These are phyloP conservation scores for Daldinia childiae DNA, from an alignment of 495 filamentous ascomycete genomes.

Conservation along the genomic window DNA sequence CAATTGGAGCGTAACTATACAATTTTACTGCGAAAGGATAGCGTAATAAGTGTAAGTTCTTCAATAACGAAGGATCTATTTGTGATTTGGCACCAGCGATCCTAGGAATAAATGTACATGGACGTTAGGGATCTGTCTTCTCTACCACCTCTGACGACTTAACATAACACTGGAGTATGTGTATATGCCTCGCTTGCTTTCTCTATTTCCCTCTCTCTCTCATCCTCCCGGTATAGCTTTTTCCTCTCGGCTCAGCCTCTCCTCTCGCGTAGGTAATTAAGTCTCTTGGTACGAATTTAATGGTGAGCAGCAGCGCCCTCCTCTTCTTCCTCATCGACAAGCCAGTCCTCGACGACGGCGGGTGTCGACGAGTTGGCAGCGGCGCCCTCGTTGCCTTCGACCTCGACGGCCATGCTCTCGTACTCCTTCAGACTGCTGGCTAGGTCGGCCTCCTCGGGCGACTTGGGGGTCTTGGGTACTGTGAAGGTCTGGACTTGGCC, in stretches of 20 bases:
- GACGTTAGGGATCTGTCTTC: constrained; percentile 20
- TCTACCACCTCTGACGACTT: constrained; percentile 5
- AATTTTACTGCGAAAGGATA: neutral
- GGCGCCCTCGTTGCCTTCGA: constrained; percentile 80
- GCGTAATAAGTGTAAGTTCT: neutral
- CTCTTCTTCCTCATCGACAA: constrained; percentile 60
- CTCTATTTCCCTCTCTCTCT: neutral
- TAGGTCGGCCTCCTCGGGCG: constrained; percentile 91
- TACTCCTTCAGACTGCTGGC: constrained; percentile 91
- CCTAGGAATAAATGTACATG: constrained; percentile 44
- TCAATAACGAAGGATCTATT: constrained; percentile 35
- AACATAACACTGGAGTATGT: constrained; percentile 4
- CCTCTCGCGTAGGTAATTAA: neutral
- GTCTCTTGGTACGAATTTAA: constrained; percentile 36
- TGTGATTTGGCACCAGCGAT: constrained; percentile 33
- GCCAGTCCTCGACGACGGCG: constrained; percentile 59
- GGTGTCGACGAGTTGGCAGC: constrained; percentile 44
- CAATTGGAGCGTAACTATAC: neutral
- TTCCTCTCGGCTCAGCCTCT: constrained; percentile 3
- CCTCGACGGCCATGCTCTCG: constrained; percentile 90
- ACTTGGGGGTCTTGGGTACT: constrained; percentile 78
- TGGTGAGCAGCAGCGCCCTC: constrained; percentile 45
- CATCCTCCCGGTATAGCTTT: neutral
- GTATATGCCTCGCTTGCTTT: constrained; percentile 5
- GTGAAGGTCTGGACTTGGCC: constrained; percentile 91